Evolutionary conservation across 495 filamentous ascomycete genomes (phyloP).

Genomic region (Sordaria brevicollis): DNA sequence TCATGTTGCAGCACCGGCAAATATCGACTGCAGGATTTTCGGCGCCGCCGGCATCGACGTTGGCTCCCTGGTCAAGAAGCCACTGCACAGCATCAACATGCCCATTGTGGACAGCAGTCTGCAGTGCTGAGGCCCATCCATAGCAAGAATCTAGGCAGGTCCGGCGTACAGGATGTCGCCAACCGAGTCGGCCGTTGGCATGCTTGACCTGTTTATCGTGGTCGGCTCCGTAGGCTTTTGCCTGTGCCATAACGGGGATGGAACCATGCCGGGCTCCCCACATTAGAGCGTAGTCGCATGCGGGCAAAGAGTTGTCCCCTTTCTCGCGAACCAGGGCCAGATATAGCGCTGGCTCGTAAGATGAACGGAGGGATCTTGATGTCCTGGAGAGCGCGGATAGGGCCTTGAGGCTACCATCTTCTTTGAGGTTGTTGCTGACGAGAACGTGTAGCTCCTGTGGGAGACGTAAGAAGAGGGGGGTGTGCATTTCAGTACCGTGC

Average conservation of each 20-base stretch:
- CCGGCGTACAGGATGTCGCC: too few species aligned
- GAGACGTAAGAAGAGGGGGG: not conserved
- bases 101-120: not conserved
- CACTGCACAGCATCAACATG: not conserved
- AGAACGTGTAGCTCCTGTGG: not conserved
- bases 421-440: not conserved
- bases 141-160: too few species aligned
- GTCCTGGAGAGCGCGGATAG: too few species aligned
- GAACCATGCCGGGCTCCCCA: not conserved
- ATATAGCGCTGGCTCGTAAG: too few species aligned
- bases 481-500: not conserved
- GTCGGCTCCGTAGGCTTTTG: not conserved
- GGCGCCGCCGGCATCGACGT: too few species aligned
- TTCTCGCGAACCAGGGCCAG: too few species aligned
- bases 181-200: not conserved
- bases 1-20: not conserved
- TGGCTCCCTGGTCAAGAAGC: not conserved
- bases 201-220: not conserved
- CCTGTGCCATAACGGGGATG: not conserved
- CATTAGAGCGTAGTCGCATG: too few species aligned
- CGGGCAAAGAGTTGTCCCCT: too few species aligned
- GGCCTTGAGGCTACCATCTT: too few species aligned
- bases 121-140: not conserved
- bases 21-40: not conserved
- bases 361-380: too few species aligned